phyloP scores from a whole-genome alignment of 2,329 filamentous ascomycete genomes.

The Talaromyces sp. region DNA sequence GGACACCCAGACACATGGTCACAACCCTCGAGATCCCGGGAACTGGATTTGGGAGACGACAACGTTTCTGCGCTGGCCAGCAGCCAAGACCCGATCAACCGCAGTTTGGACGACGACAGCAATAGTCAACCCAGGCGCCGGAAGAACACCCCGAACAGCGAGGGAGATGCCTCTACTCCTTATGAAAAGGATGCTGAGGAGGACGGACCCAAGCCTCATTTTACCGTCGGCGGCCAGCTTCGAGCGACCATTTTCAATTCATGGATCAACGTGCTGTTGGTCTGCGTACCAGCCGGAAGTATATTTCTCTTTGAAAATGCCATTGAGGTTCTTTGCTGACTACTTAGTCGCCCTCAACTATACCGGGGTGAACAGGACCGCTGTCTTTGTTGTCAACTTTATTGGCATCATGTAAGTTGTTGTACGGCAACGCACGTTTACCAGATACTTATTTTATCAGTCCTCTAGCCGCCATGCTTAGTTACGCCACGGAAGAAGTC shows the following conservation, averaged over 20 bases:
- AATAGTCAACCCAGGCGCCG: conserved; percentile 5
- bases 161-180: conserved; percentile 14
- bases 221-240: conserved; percentile 34
- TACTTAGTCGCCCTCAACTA: conserved; percentile 60
- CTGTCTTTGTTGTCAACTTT: conserved; percentile 84
- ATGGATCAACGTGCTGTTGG: conserved; percentile 77
- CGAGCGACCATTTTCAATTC: conserved; percentile 71
- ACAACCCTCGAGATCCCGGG: neutral
- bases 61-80: conserved; percentile 14
- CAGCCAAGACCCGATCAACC: conserved; percentile 17
- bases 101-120: conserved; percentile 11
- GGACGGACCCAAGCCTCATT: conserved; percentile 23
- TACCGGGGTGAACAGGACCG: conserved; percentile 52
- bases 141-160: conserved; percentile 1
- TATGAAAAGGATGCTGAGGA: conserved; percentile 13
- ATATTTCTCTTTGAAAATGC: conserved; percentile 9
- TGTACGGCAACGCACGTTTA: neutral
- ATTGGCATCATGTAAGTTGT: conserved; percentile 66
- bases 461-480: conserved; percentile 77
- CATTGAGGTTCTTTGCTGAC: conserved; percentile 4
- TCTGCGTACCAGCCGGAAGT: conserved; percentile 72
- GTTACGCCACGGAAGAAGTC: conserved; percentile 86
- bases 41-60: neutral
- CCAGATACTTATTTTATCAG: conserved; percentile 13
- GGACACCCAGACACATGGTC: conserved; percentile 18